Evolutionary conservation across 1,139 yeast species (phyloP), one percentile per base, ranked within the genome.

Genomic region (Lodderomyces parapsilosis): DNA sequence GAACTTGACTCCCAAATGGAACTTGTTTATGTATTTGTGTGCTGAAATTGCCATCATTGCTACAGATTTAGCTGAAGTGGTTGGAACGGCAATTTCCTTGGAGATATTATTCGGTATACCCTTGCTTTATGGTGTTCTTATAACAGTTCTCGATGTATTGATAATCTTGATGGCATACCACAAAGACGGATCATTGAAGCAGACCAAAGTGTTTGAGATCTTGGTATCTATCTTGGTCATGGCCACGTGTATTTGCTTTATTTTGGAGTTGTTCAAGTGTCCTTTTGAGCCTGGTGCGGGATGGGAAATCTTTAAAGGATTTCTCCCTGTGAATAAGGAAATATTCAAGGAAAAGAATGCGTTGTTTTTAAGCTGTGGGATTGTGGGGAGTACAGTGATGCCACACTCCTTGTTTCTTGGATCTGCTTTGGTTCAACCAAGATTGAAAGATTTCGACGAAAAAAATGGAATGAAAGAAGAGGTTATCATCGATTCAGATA

Each of bases 381-480:
- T 85, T 45, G 78, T 85, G 15, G 94, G 94, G 27, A 86, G 90
- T 38, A 85, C 93, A 0, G 91, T 85, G 6, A 86, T 86, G 94
- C 93, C 94, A 2, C 93, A 85, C 56, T 83, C 90, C 0, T 68
- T 86, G 44, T 85, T 78, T 53, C 66, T 86, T 44, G 93, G 93
- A 1, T 83, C 90, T 0, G 87, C 88, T 5, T 72, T 86, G 42
- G 93, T 85, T 3, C 90, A 84, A 55, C 81, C 91, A 13, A 70
- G 94, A 53, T 65, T 82, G 47, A 80, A 80, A 56, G 89, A 84
- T 40, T 83, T 68, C 52, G 89, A 83, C 54, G 63, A 74, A 9
- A 69, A 67, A 32, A 66, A 79, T 46, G 81, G 82, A 10, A 31
- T 19, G 6, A 43, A 42, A 27, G 18, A 20, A 11, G 31, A 17